Evolutionary conservation across 352 stramenopile species (phyloP).

Genomic region (Phytophthora vignae): DNA sequence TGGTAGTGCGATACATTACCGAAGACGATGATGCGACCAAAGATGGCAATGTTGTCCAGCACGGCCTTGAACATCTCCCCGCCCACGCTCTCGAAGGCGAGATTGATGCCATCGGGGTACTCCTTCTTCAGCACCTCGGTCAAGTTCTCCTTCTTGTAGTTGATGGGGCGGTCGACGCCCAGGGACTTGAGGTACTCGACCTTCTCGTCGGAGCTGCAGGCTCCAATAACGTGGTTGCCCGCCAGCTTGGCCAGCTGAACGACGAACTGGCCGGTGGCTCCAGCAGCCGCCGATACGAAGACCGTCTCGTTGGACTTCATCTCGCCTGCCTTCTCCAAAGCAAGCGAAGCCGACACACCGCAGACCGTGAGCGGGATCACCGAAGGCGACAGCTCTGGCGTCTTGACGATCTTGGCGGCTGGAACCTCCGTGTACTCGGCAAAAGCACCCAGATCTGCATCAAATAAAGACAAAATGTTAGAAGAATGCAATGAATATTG

Average conservation of each 20-base stretch:
- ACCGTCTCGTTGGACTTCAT: conserved; percentile 47
- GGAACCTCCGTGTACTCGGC: conserved; percentile 58
- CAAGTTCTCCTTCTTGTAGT: conserved; percentile 71
- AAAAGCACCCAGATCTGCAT: conserved; percentile 56
- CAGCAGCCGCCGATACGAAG: conserved; percentile 48
- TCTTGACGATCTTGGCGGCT: conserved; percentile 36
- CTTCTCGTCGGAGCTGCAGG: conserved; percentile 78
- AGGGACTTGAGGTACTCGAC: conserved; percentile 65
- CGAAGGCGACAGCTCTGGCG: conserved; percentile 27
- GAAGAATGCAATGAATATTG: neutral
- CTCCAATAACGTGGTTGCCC: conserved; percentile 64
- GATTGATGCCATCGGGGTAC: conserved; percentile 49
- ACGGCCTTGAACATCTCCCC: conserved; percentile 46
- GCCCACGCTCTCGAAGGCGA: conserved; percentile 49
- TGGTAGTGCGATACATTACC: conserved; percentile 61
- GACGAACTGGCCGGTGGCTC: conserved; percentile 82
- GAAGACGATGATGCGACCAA: conserved; percentile 70
- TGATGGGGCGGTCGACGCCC: conserved; percentile 64
- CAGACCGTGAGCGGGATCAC: conserved; percentile 51
- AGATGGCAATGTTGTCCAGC: conserved; percentile 61
- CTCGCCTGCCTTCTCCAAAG: conserved; percentile 61
- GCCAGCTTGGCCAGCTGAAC: conserved; percentile 80
- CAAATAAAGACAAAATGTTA: conserved; percentile 2
- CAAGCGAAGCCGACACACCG: conserved; percentile 54
- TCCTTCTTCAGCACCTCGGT: conserved; percentile 45